These are phyloP conservation scores for Rubus parviflorus DNA, from an alignment of 306 rosid species.

Conservation along the genomic window DNA sequence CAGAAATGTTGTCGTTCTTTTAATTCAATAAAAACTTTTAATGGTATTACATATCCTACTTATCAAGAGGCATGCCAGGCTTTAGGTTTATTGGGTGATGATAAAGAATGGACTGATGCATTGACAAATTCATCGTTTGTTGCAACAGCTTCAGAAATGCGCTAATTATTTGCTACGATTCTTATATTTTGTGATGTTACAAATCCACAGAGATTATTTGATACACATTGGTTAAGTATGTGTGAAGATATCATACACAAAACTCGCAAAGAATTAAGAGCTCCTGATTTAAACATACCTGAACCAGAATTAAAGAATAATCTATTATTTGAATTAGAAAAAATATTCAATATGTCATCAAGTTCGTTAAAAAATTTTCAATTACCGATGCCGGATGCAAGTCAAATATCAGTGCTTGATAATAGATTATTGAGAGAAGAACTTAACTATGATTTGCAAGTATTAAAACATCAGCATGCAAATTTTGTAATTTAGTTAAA, in stretches of 20 bases:
- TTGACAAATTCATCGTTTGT: background rate
- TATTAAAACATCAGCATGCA: background rate
- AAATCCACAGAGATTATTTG: background rate
- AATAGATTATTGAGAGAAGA: background rate
- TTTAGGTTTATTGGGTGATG: background rate
- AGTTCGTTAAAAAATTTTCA: background rate
- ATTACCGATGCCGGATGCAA: background rate
- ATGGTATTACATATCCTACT: background rate
- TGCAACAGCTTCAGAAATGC: background rate
- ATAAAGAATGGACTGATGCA: slow-evolving; percentile 6
- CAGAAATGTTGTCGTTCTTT: background rate
- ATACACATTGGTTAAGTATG: background rate
- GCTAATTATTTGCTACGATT: background rate
- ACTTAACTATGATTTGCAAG: background rate
- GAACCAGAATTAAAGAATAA: background rate
- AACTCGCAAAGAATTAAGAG: background rate
- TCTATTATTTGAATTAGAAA: background rate
- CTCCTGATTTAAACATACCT: background rate
- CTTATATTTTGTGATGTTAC: background rate
- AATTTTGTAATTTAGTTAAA: background rate
- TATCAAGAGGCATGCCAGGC: background rate
- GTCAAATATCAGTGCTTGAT: background rate
- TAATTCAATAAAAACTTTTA: background rate
- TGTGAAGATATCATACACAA: background rate
- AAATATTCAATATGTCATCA: background rate